Evolutionary conservation across 176 grass and related monocot species (phyloP), one percentile per base, ranked within the genome.

Genomic region (Dendrocalamus sinicus): DNA sequence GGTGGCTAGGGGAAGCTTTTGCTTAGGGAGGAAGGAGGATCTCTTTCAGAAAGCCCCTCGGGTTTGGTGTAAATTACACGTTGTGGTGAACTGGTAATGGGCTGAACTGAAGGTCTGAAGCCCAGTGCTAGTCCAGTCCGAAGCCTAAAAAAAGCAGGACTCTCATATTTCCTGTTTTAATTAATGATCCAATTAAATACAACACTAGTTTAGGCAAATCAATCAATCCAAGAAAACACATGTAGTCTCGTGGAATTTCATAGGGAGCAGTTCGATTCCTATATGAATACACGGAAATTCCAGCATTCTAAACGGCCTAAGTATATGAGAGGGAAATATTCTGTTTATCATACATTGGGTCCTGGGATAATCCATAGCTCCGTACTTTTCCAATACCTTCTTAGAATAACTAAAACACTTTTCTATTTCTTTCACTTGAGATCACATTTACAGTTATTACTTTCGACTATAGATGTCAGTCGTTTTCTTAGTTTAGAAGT

Each of bases 11-110:
- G 14, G 43, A 77, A 50, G 65, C 54, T 68, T 81, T 81, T 90
- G 73, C 82, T 85, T 85, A 24, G 6, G 63, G 70, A 75, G 67
- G 86, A 89, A 92, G 88, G 84, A 57, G 79, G 52, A 7, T 1
- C 3, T 81, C 30, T 76, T 64, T 9, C 32, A 10, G 2, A 64
- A 17, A 81, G 0, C 0, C 5, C 78, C 41, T 35, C 0, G 0
- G 0, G 0, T 12, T 64, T 43, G 23, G 16, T 23, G 64, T 8
- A 7, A 60, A 43, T 85, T 46, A 19, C 58, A 0, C 9, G 2
- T 1, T 12, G 12, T 4, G 0, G 23, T 45, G n/a, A 43, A 50
- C 48, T 14, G 48, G n/a, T 60, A 12, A 5, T 60, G 58, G 22
- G 58, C 22, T 84, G 30, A 46, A 72, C 12, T 50, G 26, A 7